Evolutionary conservation across 148 eudicot species (phyloP).

Genomic region (Oxyria digyna): DNA sequence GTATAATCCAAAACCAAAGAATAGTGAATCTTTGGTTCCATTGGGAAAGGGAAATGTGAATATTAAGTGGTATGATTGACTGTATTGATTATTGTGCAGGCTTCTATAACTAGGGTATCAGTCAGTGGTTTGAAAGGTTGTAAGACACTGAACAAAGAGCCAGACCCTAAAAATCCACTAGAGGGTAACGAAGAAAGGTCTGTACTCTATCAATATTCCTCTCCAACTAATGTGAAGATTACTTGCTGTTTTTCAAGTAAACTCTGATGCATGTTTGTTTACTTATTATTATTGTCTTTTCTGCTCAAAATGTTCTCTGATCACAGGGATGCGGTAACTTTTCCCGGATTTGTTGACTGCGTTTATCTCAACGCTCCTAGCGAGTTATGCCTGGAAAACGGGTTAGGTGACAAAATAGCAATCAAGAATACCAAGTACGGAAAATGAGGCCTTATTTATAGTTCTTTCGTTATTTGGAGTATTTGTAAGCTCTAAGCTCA

Average conservation of each 20-base stretch:
- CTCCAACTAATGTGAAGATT: neutral
- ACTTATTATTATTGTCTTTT: neutral
- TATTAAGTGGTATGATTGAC: neutral
- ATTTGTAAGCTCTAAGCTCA: neutral
- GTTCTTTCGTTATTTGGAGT: neutral
- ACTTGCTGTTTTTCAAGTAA: neutral
- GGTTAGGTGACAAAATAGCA: constrained; percentile 64
- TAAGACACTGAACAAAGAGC: constrained; percentile 86
- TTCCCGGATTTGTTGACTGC: constrained; percentile 96
- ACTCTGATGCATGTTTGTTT: neutral
- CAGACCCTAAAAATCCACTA: constrained; percentile 81
- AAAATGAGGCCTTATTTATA: neutral
- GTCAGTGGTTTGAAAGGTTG: constrained; percentile 81
- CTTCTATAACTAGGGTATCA: constrained; percentile 56
- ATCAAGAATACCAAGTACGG: constrained; percentile 61
- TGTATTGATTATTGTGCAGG: constrained; percentile 35
- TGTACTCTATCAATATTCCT: constrained; percentile 9
- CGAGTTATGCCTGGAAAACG: constrained; percentile 66
- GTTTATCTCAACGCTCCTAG: constrained; percentile 71
- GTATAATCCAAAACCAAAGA: too few relatives aligned
- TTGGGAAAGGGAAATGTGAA: too few relatives aligned
- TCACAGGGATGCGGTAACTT: constrained; percentile 71
- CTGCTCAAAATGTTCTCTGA: neutral
- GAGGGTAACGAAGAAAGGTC: constrained; percentile 85
- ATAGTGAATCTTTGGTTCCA: too few relatives aligned